A percentile compares a stretch with the other conserved stretches of the same genome.
These are phyloP conservation scores for Gossypium aridum DNA, from an alignment of 441 rosid species.

Conservation along the genomic window DNA sequence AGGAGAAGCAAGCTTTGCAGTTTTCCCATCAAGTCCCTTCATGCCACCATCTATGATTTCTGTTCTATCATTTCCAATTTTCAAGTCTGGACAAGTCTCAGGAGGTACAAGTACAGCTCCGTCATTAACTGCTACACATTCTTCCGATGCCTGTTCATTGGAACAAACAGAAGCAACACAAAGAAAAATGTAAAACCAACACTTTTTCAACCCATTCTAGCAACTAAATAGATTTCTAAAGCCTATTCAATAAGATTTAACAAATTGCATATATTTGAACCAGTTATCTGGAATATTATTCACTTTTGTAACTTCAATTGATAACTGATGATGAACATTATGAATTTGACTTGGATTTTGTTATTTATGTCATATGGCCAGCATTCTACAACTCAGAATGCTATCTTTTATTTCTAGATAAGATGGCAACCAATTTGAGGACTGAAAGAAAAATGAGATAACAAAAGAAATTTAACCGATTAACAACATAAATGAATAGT, in stretches of 20 bases:
- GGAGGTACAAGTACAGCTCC: conserved; percentile 16
- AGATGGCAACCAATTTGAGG: neutral
- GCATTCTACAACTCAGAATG: neutral
- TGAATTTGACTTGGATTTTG: neutral
- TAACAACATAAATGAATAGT: neutral
- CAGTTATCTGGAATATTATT: neutral
- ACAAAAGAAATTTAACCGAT: neutral
- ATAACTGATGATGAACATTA: neutral
- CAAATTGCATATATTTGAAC: neutral
- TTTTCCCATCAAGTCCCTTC: conserved; percentile 1
- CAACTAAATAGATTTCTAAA: neutral
- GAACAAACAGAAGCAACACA: neutral
- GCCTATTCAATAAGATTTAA: neutral
- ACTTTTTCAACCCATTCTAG: neutral
- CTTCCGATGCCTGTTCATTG: conserved; percentile 30
- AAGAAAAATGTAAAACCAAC: neutral
- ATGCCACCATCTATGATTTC: conserved; percentile 14
- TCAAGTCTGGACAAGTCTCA: conserved; percentile 16
- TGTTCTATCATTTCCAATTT: conserved; percentile 9
- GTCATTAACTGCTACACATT: conserved; percentile 23
- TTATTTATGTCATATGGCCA: neutral
- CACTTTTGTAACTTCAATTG: neutral
- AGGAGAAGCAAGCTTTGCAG: conserved; percentile 6
- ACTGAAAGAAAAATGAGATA: neutral
- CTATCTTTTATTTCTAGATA: neutral